phyloP scores from a whole-genome alignment of 2,329 filamentous ascomycete genomes.

The Juglanconis juglandina region DNA sequence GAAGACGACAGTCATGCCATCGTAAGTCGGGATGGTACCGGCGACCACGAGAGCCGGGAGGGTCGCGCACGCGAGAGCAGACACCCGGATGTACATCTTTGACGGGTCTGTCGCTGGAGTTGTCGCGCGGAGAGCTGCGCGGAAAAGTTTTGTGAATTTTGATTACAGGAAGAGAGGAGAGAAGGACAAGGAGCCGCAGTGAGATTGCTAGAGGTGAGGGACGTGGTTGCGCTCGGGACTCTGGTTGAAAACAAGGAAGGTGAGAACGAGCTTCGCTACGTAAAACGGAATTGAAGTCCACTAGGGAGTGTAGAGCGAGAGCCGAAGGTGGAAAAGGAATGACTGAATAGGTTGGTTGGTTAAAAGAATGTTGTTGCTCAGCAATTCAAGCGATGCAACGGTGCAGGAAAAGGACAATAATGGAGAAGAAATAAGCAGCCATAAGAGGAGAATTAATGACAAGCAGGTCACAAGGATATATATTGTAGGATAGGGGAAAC shows the following conservation, averaged over 20 bases:
- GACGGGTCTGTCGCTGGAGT: background rate
- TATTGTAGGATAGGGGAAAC: slow-evolving; percentile 15
- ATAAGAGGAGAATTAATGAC: background rate
- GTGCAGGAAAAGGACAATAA: background rate
- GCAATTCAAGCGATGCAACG: slow-evolving; percentile 11
- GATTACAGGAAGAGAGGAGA: too few relatives aligned
- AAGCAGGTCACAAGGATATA: background rate
- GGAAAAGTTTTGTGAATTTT: background rate
- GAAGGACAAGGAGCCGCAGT: too few relatives aligned
- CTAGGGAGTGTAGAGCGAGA: background rate
- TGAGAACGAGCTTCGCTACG: background rate
- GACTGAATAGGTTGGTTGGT: background rate
- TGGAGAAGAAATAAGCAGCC: background rate
- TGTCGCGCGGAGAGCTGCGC: background rate
- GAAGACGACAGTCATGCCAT: slow-evolving; percentile 39
- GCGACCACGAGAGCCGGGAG: slow-evolving; percentile 32
- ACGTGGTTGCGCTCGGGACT: background rate
- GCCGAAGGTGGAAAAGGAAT: background rate
- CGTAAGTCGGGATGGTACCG: slow-evolving; percentile 35
- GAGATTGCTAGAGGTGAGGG: too few relatives aligned
- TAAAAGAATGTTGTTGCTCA: slow-evolving; percentile 13
- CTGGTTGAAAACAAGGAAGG: background rate
- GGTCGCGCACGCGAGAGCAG: slow-evolving; percentile 27
- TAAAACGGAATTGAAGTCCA: background rate
- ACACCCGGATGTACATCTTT: slow-evolving; percentile 14